Conservation (phyloP, 2,329 filamentous ascomycete genomes). For the Dactylellina drechsleri region DNA sequence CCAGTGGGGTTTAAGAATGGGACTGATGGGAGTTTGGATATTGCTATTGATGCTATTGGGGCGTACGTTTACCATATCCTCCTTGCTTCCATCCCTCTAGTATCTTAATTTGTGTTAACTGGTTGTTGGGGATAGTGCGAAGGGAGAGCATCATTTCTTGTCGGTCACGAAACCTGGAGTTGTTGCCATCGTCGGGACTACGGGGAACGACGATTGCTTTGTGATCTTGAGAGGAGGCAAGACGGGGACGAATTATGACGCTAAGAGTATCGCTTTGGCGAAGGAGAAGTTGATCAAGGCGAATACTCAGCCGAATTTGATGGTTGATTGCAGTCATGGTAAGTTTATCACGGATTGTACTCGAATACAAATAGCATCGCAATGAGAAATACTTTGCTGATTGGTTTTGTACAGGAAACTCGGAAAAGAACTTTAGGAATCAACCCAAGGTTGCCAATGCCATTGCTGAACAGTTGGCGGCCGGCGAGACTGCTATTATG, state of each 20-base stretch:
- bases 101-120: neutral
- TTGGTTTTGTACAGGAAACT: conserved; percentile 74
- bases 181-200: conserved; percentile 91
- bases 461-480: conserved; percentile 84
- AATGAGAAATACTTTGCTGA: neutral
- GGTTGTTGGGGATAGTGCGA: conserved; percentile 50
- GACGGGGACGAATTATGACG: conserved; percentile 92
- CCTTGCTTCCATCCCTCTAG: conserved; percentile 56
- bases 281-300: conserved; percentile 83
- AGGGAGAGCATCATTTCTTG: conserved; percentile 84
- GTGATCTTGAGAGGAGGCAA: conserved; percentile 93
- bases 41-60: conserved; percentile 96
- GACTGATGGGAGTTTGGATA: conserved; percentile 88
- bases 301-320: conserved; percentile 86
- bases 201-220: conserved; percentile 96
- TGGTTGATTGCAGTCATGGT: conserved; percentile 99
- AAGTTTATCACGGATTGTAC: conserved; percentile 59
- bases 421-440: conserved; percentile 95
- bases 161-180: conserved; percentile 97
- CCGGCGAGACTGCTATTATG: conserved; percentile 86
- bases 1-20: conserved; percentile 99
- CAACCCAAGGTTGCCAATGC: conserved; percentile 90
- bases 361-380: neutral
- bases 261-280: conserved; percentile 79
- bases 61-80: conserved; percentile 63